Base-by-base conservation (phyloP, 2,329 filamentous ascomycete genomes). In the Colletotrichum cordylinicola region DNA sequence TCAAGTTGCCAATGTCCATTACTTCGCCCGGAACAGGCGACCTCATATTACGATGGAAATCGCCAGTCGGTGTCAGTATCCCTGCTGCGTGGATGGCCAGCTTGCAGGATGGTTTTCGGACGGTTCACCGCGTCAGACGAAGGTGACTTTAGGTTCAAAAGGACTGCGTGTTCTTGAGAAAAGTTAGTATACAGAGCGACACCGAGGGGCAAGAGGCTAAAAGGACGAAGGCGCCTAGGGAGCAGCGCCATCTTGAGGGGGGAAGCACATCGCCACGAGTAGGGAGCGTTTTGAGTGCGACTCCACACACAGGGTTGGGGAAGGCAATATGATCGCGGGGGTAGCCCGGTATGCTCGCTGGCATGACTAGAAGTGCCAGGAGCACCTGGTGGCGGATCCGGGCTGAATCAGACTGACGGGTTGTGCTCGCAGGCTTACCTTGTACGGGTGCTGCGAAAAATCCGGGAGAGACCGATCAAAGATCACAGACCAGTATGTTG, bases 1-100 rank as follows among this genome's bases (percentile, higher is more conserved):
- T 82, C 84, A 90, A 88, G 81, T 86, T 88, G 80, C 85, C 88
- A 80, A 90, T 88, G 80, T 88, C 88, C 88, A 90, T 90, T 75
- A 88, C 86, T 82, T 88, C 86, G 79, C 85, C 84, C 66, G 87
- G 83, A 76, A 84, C 85, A 78, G 86, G 85, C 80, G 86, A 87
- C 82, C 81, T 83, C 83, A 87, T 85, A 78, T 80, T 83, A 80
- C 77, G 76, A 76, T 70, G 56, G 60, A 66, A 66, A 61, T 77
- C 67, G 62, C 68, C 61, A 60, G 56, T 65, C 48, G 52, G 35
- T n/a, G 48, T 76, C 65, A 65, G 64, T 21, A 58, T 33, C 52
- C 70, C 74, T 76, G 74, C 74, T 62, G 74, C 74, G 70, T 76
- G 64, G 58, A 69, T 60, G 61, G 65, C 74, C 74, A 76, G 74